These are phyloP conservation scores for Candida montana DNA, from an alignment of 805 yeast genomes.

Conservation along the genomic window DNA sequence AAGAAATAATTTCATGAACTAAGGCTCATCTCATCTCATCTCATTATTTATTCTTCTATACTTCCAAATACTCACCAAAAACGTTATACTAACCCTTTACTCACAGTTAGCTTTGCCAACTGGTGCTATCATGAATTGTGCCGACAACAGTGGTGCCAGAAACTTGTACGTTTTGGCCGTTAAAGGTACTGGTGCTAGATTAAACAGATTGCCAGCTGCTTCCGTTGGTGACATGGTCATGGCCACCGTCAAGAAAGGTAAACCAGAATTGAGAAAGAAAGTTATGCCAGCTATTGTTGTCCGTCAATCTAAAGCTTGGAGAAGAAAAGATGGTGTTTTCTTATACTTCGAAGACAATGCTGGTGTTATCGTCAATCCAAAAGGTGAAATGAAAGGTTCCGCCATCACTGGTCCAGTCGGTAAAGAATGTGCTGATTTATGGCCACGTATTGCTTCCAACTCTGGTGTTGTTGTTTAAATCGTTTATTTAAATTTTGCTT, in stretches of 20 bases:
- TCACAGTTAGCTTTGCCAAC: conserved; percentile 94
- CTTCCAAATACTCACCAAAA: background rate
- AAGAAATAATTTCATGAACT: too few relatives aligned
- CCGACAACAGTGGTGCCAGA: conserved; percentile 99
- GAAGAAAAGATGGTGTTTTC: conserved; percentile 99
- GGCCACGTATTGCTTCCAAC: conserved; percentile 99
- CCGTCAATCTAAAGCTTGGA: conserved; percentile 99
- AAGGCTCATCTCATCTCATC: conserved; percentile 1
- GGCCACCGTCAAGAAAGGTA: conserved; percentile 99
- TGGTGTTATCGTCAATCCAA: conserved; percentile 99
- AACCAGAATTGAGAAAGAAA: conserved; percentile 99
- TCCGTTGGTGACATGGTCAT: conserved; percentile 99
- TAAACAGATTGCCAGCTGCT: conserved; percentile 99
- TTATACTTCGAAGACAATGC: conserved; percentile 99
- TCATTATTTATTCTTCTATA: background rate
- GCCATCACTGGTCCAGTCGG: conserved; percentile 99
- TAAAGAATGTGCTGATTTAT: conserved; percentile 99
- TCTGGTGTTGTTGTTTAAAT: conserved; percentile 99
- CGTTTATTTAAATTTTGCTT: conserved; percentile 53
- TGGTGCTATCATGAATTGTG: conserved; percentile 99
- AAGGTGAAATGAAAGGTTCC: conserved; percentile 99
- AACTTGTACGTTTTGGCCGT: conserved; percentile 98
- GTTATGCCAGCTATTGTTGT: conserved; percentile 99
- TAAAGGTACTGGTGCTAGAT: conserved; percentile 99
- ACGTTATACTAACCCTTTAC: conserved; percentile 11